These are phyloP conservation scores for Malassezia yamatoensis DNA, from an alignment of 1,284 basidiomycete genomes.

Conservation along the genomic window DNA sequence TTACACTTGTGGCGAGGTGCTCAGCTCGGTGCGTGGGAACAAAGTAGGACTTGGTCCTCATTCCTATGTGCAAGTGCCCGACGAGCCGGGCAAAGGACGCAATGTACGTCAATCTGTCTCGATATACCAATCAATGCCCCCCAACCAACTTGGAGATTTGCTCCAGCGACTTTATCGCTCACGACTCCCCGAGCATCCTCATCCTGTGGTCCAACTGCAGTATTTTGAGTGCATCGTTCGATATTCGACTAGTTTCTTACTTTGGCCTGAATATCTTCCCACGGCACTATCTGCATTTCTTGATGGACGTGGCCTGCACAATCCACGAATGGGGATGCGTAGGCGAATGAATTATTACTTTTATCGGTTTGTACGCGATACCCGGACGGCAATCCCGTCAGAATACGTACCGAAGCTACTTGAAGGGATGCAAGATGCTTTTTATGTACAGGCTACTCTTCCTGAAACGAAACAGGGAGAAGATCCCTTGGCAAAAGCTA, in stretches of 20 bases:
- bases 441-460: conserved; percentile 51
- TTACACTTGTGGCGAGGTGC: conserved; percentile 75
- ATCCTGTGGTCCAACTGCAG: conserved; percentile 78
- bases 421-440: conserved; percentile 50
- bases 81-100: conserved; percentile 26
- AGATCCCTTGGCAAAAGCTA: conserved; percentile 63
- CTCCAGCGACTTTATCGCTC: conserved; percentile 73
- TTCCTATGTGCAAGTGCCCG: conserved; percentile 38
- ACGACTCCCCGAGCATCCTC: conserved; percentile 70
- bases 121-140: conserved; percentile 53
- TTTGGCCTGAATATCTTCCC: conserved; percentile 64
- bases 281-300: conserved; percentile 75
- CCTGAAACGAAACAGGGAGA: conserved; percentile 56
- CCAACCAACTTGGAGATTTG: conserved; percentile 84
- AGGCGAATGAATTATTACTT: conserved; percentile 85
- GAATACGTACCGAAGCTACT: conserved; percentile 56
- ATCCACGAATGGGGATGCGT: conserved; percentile 61
- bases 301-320: conserved; percentile 79
- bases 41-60: conserved; percentile 39
- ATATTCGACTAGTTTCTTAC: conserved; percentile 87
- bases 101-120: conserved; percentile 29
- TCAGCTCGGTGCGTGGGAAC: conserved; percentile 33
- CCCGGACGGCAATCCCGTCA: conserved; percentile 61
- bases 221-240: conserved; percentile 86
- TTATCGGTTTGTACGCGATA: conserved; percentile 78